These are phyloP conservation scores for Lumnitzera littorea DNA, from an alignment of 345 rosid species.

Conservation along the genomic window DNA sequence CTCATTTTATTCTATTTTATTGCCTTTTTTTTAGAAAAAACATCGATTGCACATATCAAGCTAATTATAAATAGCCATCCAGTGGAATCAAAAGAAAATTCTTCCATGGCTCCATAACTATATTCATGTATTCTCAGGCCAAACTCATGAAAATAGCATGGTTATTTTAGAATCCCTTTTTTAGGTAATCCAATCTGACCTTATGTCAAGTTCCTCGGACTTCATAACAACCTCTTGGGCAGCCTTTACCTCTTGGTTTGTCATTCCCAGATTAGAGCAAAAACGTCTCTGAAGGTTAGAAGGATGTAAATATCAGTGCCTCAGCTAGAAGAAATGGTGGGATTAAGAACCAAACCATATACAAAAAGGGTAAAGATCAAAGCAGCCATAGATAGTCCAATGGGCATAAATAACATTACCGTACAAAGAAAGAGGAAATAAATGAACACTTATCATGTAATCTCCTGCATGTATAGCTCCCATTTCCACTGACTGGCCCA, in stretches of 20 bases:
- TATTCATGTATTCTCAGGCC: too few species aligned
- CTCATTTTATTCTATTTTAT: too few species aligned
- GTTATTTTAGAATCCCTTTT: too few species aligned
- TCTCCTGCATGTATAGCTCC: slow-evolving; percentile 56
- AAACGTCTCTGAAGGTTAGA: slow-evolving; percentile 36
- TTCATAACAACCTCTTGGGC: slow-evolving; percentile 52
- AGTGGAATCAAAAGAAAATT: too few species aligned
- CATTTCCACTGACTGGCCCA: slow-evolving; percentile 48
- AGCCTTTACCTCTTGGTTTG: slow-evolving; percentile 50
- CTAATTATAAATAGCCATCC: too few species aligned
- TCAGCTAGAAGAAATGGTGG: not conserved
- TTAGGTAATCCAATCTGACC: slow-evolving; percentile 20
- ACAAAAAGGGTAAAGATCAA: not conserved
- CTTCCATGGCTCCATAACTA: too few species aligned
- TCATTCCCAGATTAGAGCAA: slow-evolving; percentile 53
- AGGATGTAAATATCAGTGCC: not conserved
- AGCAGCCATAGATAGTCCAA: slow-evolving; percentile 1
- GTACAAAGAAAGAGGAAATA: not conserved
- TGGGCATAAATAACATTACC: not conserved
- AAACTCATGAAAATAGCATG: too few species aligned
- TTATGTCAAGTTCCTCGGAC: slow-evolving; percentile 46
- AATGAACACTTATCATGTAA: slow-evolving; percentile 29
- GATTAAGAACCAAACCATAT: too few species aligned
- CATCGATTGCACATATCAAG: too few species aligned
- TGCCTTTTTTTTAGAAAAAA: too few species aligned